Conservation (phyloP, 164 flowering plant species). For the Nymphaea thermarum region DNA sequence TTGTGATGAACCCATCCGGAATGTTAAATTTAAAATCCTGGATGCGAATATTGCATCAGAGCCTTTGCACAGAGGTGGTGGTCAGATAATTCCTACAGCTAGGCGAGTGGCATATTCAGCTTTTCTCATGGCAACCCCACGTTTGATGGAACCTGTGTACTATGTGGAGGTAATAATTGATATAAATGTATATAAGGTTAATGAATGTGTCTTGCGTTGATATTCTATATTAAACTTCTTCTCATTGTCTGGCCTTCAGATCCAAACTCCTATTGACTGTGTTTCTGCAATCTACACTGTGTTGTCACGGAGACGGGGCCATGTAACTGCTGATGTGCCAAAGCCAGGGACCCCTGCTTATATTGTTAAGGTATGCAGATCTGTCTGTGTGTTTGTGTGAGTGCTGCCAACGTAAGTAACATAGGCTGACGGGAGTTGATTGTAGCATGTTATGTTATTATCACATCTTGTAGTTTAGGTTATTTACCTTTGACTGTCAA, state of each 20-base stretch:
- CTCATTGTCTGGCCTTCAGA: conserved; percentile 33
- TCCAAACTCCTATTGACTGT: conserved; percentile 98
- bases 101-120: conserved; percentile 96
- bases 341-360: conserved; percentile 98
- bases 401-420: no score
- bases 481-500: no score
- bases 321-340: conserved; percentile 92
- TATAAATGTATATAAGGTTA: not conserved
- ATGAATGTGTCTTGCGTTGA: no score
- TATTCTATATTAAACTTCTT: no score
- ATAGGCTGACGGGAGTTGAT: no score
- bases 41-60: conserved; percentile 96
- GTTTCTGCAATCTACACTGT: conserved; percentile 95
- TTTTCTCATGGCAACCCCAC: conserved; percentile 96
- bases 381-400: not conserved
- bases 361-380: conserved; percentile 68
- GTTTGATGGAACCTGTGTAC: conserved; percentile 97
- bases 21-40: conserved; percentile 93
- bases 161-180: conserved; percentile 65
- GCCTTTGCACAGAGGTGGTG: conserved; percentile 85
- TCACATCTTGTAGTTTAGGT: no score
- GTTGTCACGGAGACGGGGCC: conserved; percentile 96
- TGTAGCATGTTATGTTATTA: no score
- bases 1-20: conserved; percentile 97
- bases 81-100: conserved; percentile 98